Percentiles rank a stretch among this genome's conserved stretches.
Evolutionary conservation across 2,329 filamentous ascomycete genomes (phyloP).

Genomic region (Paracorniculantispora psalliotae): DNA sequence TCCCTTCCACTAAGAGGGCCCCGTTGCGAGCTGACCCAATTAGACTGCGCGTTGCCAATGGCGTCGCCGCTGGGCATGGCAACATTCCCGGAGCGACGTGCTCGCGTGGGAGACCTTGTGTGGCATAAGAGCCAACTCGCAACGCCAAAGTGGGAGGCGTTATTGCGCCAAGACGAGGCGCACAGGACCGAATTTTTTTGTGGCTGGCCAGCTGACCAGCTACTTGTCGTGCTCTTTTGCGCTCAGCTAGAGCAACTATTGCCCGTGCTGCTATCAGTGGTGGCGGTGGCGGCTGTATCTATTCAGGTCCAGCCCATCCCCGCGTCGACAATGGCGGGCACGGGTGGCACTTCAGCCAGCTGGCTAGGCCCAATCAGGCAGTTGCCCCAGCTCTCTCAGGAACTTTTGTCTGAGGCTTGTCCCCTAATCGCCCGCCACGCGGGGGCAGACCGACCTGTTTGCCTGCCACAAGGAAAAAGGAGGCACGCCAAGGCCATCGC

Average conservation of each 20-base stretch:
- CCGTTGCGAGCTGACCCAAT: background rate
- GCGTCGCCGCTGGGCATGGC: background rate
- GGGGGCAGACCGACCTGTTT: background rate
- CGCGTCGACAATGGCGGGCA: background rate
- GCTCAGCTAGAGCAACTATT: background rate
- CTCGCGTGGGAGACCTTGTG: background rate
- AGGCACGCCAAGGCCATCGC: background rate
- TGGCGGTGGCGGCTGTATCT: background rate
- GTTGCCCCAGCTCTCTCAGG: background rate
- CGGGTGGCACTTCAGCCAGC: background rate
- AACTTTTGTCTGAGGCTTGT: constrained; percentile 3
- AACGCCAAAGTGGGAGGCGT: background rate
- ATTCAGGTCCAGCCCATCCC: background rate
- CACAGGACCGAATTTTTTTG: background rate
- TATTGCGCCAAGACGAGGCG: background rate
- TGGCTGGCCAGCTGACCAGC: constrained; percentile 1
- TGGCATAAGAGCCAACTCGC: background rate
- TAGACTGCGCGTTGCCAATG: background rate
- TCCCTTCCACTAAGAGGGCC: background rate
- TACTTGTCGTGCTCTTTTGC: background rate
- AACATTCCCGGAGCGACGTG: background rate
- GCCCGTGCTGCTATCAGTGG: background rate
- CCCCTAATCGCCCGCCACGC: background rate
- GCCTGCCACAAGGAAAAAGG: background rate
- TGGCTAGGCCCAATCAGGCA: background rate